A percentile compares a stretch with the other conserved stretches of the same genome.
phyloP scores from a whole-genome alignment of 352 stramenopile species.

The Phytophthora sojae region DNA sequence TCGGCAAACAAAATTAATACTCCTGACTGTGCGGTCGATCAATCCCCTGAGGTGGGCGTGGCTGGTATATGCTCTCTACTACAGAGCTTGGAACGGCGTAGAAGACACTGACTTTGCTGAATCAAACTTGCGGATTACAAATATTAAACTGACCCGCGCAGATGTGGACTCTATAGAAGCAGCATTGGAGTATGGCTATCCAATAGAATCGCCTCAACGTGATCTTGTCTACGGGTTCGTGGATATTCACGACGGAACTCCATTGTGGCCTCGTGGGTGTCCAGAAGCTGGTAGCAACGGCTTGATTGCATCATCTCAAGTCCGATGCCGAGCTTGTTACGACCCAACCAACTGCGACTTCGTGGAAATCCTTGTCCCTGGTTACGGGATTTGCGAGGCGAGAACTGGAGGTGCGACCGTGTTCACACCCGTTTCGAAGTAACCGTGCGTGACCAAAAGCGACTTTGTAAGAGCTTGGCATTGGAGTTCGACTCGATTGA shows the following conservation, averaged over 20 bases:
- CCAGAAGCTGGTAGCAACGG: too few species aligned
- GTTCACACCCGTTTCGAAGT: neutral
- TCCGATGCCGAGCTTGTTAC: neutral
- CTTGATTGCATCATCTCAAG: neutral
- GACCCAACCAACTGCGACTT: neutral
- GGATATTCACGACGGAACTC: neutral
- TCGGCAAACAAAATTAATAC: neutral
- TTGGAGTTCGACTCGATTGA: neutral
- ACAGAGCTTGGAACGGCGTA: too few species aligned
- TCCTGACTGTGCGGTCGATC: neutral
- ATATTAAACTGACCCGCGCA: too few species aligned
- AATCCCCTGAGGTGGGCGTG: neutral
- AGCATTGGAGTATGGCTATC: neutral
- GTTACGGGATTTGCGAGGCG: neutral
- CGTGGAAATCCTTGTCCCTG: neutral
- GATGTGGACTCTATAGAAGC: too few species aligned
- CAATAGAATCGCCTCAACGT: neutral
- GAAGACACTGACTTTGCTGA: too few species aligned
- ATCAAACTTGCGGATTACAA: neutral
- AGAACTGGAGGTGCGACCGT: neutral
- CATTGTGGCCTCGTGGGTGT: neutral
- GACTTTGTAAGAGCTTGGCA: neutral
- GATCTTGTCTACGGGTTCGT: neutral
- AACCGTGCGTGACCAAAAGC: neutral
- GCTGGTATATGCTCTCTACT: neutral